Evolutionary conservation across 148 eudicot genomes (phyloP), one percentile per base, ranked within the genome.

Genomic region (Nyssa sinensis): DNA sequence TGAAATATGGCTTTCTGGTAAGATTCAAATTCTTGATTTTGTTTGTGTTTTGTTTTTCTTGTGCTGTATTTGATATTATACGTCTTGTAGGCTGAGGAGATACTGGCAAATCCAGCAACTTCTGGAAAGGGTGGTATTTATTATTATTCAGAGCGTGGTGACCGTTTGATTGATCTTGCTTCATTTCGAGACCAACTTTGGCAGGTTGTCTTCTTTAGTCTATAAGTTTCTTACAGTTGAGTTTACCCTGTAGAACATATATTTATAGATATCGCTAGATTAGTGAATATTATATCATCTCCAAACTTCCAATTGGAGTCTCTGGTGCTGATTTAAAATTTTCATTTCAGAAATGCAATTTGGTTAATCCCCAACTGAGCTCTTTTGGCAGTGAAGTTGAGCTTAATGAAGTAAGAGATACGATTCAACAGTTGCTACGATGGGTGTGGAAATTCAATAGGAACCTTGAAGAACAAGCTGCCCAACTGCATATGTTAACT

Each of bases 401-500:
- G 90, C 86, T 94, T 69, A 88, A 80, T 67, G 97, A 90, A 72
- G 76, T 88, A 79, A 84, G 92, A 76, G 96, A 86, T 73, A 80
- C 80, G 16, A 83, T 92, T 68, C 97, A 90, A 59, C 91, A 91
- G 72, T 78, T 95, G 77, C 84, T 92, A 70, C 82, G 97, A 81
- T 95, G 97, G 98, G 97, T 89, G 77, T 95, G 96, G 97, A 90
- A 90, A 75, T 91, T 92, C 89, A 95, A 95, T 83, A 88, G 84
- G 78, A 95, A 95, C 84, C 90, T 92, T 69, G 98, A 95, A 84
- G 98, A 95, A 79, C 97, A 92, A 75, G 98, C 94, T 78, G 94
- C 98, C 61, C 98, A 95, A 78, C 98, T 95, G 79, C 98, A 95
- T 89, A 90, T 92, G 98, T 84, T 92, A 75, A 92, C 91, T 73